phyloP scores from a whole-genome alignment of 306 rosid genomes.

The Ochetophila trinervis region DNA sequence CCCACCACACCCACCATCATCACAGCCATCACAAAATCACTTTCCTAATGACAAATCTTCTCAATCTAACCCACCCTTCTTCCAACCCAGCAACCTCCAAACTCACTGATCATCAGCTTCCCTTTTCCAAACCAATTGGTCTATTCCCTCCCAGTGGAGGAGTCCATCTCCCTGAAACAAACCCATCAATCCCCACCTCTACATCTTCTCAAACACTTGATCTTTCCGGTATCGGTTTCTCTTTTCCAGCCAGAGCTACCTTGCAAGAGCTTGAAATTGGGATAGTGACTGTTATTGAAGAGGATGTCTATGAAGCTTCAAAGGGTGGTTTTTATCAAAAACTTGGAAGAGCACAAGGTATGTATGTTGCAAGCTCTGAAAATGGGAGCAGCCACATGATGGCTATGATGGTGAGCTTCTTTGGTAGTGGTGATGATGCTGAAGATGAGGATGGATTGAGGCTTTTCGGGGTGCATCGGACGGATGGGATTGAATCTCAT shows the following conservation, averaged over 20 bases:
- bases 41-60: conserved; percentile 54
- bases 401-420: conserved; percentile 51
- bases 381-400: conserved; percentile 66
- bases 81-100: conserved; percentile 32
- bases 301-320: conserved; percentile 38
- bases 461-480: conserved; percentile 57
- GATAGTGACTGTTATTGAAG: conserved; percentile 45
- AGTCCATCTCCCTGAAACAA: conserved; percentile 45
- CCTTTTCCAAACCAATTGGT: conserved; percentile 56
- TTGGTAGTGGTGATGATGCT: conserved; percentile 3
- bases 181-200: conserved; percentile 21
- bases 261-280: conserved; percentile 64
- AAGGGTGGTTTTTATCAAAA: conserved; percentile 14
- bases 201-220: conserved; percentile 48
- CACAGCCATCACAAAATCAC: conserved; percentile 42
- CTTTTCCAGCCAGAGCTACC: conserved; percentile 51
- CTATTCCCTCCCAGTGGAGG: conserved; percentile 47
- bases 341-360: conserved; percentile 66
- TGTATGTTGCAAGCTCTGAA: conserved; percentile 56
- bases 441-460: conserved; percentile 47
- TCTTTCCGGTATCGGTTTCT: conserved; percentile 47
- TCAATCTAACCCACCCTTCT: conserved; percentile 30
- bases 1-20: conserved; percentile 31
- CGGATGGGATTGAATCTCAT: conserved; percentile 60
- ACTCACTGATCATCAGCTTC: conserved; percentile 28